These are phyloP conservation scores for Schizosaccharomyces pombe DNA, from an alignment of 805 yeast species.

Conservation along the genomic window DNA sequence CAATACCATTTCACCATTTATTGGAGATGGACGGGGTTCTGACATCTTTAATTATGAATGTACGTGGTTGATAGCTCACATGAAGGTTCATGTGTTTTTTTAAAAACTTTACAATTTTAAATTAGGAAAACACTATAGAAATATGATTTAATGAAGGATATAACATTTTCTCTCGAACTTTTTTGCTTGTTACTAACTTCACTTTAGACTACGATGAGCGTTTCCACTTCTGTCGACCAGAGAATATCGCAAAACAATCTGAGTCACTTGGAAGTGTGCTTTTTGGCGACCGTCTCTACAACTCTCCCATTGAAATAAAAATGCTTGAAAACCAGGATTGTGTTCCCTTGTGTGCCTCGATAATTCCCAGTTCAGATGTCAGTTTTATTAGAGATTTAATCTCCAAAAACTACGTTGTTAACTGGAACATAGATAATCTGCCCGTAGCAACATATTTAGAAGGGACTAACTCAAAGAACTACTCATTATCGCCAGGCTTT, in stretches of 20 bases:
- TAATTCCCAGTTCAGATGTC: constrained; percentile 41
- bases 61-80: constrained; percentile 6
- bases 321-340: constrained; percentile 59
- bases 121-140: too few species aligned
- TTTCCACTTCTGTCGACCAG: constrained; percentile 62
- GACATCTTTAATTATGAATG: constrained; percentile 14
- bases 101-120: too few species aligned
- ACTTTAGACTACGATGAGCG: constrained; percentile 43
- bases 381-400: constrained; percentile 58
- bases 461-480: constrained; percentile 34
- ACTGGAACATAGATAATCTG: constrained; percentile 86
- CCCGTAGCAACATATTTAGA: constrained; percentile 49
- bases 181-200: not conserved
- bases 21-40: not conserved
- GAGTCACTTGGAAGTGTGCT: constrained; percentile 82
- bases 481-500: constrained; percentile 61
- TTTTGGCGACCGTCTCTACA: constrained; percentile 86
- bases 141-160: too few species aligned
- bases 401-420: constrained; percentile 60
- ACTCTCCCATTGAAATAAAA: constrained; percentile 63
- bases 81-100: not conserved
- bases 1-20: not conserved
- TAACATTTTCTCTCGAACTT: too few species aligned
- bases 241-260: constrained; percentile 28
- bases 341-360: constrained; percentile 34